These are phyloP conservation scores for Zalaria obscura DNA, from an alignment of 2,329 filamentous ascomycete species.

Conservation along the genomic window DNA sequence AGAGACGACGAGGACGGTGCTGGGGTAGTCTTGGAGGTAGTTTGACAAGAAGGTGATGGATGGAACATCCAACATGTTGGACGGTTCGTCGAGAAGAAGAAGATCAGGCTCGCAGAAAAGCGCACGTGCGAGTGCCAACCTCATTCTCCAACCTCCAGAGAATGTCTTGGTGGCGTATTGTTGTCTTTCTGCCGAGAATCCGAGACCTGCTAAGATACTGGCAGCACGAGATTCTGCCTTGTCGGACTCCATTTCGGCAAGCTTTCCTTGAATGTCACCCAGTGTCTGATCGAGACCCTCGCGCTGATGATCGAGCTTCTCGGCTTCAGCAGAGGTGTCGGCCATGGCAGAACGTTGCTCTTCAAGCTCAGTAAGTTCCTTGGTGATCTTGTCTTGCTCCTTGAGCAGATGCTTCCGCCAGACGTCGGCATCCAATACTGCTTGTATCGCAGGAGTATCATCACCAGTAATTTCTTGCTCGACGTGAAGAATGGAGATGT, in stretches of 20 bases:
- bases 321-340: slow-evolving; percentile 82
- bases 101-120: slow-evolving; percentile 97
- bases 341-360: slow-evolving; percentile 63
- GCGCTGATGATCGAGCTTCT: slow-evolving; percentile 68
- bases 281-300: slow-evolving; percentile 84
- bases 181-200: slow-evolving; percentile 87
- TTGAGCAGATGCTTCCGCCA: slow-evolving; percentile 91
- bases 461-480: slow-evolving; percentile 97
- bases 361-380: slow-evolving; percentile 65
- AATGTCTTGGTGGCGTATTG: slow-evolving; percentile 93
- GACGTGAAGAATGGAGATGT: slow-evolving; percentile 97
- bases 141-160: slow-evolving; percentile 99
- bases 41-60: slow-evolving; percentile 96
- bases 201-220: slow-evolving; percentile 90
- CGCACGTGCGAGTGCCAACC: slow-evolving; percentile 82
- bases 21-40: slow-evolving; percentile 87
- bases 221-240: slow-evolving; percentile 92
- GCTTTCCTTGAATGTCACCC: slow-evolving; percentile 78
- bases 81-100: slow-evolving; percentile 93
- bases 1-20: slow-evolving; percentile 88
- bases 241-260: slow-evolving; percentile 97
- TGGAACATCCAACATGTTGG: slow-evolving; percentile 99
- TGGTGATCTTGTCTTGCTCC: slow-evolving; percentile 76
- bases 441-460: slow-evolving; percentile 87
- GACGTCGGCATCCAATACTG: slow-evolving; percentile 91